phyloP scores from a whole-genome alignment of 495 filamentous ascomycete genomes.

The Aspergillus ellipticus region DNA sequence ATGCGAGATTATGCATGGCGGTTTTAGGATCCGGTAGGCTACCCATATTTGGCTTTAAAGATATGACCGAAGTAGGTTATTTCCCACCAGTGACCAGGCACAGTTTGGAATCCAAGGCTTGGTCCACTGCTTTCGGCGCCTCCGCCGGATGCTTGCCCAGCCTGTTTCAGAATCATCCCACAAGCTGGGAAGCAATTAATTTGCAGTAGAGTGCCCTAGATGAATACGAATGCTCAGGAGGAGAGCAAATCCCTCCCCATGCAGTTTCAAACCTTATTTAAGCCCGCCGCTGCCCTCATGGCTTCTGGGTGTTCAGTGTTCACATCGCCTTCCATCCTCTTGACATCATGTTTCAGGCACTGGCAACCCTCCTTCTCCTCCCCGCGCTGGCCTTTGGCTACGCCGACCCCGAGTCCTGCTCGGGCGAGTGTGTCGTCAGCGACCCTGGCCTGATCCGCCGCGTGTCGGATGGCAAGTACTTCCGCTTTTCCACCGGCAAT shows the following conservation, averaged over 20 bases:
- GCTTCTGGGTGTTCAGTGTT: background rate
- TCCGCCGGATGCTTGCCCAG: background rate
- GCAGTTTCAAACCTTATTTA: background rate
- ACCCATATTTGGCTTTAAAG: background rate
- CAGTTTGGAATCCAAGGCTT: background rate
- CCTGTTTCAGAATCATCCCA: background rate
- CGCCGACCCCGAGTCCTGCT: conserved; percentile 53
- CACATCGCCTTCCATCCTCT: background rate
- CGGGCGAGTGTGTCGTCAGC: conserved; percentile 57
- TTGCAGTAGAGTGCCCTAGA: background rate
- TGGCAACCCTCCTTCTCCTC: conserved; percentile 3
- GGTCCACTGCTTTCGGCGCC: background rate
- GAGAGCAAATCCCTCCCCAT: background rate
- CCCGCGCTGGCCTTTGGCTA: conserved; percentile 35
- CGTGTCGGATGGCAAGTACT: conserved; percentile 63
- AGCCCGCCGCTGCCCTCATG: background rate
- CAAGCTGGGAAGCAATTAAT: background rate
- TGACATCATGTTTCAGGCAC: background rate
- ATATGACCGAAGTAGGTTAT: background rate
- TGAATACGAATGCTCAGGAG: background rate
- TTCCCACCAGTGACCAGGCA: background rate
- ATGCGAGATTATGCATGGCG: background rate
- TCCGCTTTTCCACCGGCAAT: conserved; percentile 65
- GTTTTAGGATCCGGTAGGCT: background rate
- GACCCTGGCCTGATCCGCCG: conserved; percentile 64